phyloP scores from a whole-genome alignment of 768 basidiomycete species.

The Punctularia strigosozonata region DNA sequence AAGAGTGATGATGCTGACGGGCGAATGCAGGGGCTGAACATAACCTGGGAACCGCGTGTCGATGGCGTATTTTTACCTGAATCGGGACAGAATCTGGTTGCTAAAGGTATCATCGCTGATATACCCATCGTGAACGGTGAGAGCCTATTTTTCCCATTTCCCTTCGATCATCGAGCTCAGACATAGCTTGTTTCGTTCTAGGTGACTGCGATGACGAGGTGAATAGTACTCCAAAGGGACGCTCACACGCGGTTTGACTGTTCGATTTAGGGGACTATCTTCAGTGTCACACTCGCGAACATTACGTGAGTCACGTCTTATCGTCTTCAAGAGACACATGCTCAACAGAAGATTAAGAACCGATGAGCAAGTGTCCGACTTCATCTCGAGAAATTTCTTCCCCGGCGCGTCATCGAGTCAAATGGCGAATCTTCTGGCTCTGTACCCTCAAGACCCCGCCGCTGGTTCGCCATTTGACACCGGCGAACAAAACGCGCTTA shows the following conservation, averaged over 20 bases:
- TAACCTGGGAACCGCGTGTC: constrained; percentile 26
- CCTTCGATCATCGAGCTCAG: too few relatives aligned
- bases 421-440: too few relatives aligned
- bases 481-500: constrained; percentile 1
- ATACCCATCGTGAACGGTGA: constrained; percentile 7
- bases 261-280: constrained; percentile 4
- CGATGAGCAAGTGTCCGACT: too few relatives aligned
- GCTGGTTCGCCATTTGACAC: constrained; percentile 7
- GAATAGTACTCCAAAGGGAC: too few relatives aligned
- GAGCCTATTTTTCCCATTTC: constrained; percentile 1
- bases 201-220: constrained; percentile 31
- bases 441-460: constrained; percentile 6
- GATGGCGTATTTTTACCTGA: constrained; percentile 27
- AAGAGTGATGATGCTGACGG: too few relatives aligned
- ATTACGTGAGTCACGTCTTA: too few relatives aligned
- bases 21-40: constrained; percentile 11
- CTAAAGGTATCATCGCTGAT: constrained; percentile 23
- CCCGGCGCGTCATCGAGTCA: too few relatives aligned
- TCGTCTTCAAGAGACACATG: too few relatives aligned
- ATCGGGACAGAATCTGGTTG: constrained; percentile 19
- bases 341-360: too few relatives aligned
- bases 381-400: too few relatives aligned
- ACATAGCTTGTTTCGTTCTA: too few relatives aligned
- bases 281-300: constrained; percentile 18
- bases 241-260: too few relatives aligned